Evolutionary conservation across 495 filamentous ascomycete species (phyloP).

Genomic region (Hypoxylon fuscum): DNA sequence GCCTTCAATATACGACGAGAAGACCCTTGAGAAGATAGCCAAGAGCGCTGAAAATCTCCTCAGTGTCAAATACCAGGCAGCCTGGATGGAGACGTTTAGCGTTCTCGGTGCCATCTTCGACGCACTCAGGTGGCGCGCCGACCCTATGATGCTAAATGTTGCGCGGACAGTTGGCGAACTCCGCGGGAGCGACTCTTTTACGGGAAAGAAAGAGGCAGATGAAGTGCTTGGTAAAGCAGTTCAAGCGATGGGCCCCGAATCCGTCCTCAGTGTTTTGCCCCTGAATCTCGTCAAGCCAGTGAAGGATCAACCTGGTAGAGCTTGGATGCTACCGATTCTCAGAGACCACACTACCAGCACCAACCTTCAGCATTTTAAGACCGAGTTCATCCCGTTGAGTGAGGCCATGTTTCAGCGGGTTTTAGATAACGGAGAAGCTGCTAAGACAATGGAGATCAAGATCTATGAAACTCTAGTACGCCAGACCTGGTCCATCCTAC

Average conservation of each 20-base stretch:
- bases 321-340: conserved; percentile 92
- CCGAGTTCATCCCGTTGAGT: conserved; percentile 86
- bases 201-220: conserved; percentile 94
- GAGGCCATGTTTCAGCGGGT: conserved; percentile 89
- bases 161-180: conserved; percentile 85
- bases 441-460: conserved; percentile 93
- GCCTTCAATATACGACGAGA: conserved; percentile 88
- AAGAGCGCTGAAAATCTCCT: conserved; percentile 74
- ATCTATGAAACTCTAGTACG: conserved; percentile 96
- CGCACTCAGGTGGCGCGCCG: conserved; percentile 81
- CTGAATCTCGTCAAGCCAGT: conserved; percentile 83
- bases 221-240: conserved; percentile 86
- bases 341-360: conserved; percentile 87
- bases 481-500: conserved; percentile 94
- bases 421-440: conserved; percentile 75
- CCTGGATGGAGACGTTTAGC: conserved; percentile 95
- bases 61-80: conserved; percentile 88
- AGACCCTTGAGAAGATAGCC: conserved; percentile 78
- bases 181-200: conserved; percentile 86
- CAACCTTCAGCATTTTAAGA: conserved; percentile 82
- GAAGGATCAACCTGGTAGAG: conserved; percentile 80
- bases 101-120: conserved; percentile 89
- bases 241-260: conserved; percentile 85
- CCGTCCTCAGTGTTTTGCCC: conserved; percentile 80
- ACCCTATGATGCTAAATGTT: conserved; percentile 76